phyloP scores from a whole-genome alignment of 331 rosid species.

The Rosa hybrid region DNA sequence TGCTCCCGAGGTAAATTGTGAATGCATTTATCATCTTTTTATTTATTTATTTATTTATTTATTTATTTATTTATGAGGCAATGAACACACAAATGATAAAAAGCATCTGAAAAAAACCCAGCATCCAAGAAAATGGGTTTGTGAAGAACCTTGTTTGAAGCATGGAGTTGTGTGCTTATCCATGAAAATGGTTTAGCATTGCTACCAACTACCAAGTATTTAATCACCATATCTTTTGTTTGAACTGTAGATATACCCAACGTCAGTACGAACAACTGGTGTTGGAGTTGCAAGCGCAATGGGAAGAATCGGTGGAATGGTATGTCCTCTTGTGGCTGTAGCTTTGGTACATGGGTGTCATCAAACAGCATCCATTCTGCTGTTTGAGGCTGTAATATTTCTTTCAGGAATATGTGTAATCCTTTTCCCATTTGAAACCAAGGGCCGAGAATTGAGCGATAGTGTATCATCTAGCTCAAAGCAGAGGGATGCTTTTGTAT shows the following conservation, averaged over 20 bases:
- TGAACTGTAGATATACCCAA: conserved; percentile 78
- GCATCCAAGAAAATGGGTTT: not conserved
- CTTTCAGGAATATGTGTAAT: conserved; percentile 77
- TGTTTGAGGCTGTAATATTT: conserved; percentile 68
- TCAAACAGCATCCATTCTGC: conserved; percentile 69
- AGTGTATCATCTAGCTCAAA: conserved; percentile 35
- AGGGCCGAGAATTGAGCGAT: conserved; percentile 71
- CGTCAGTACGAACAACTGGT: conserved; percentile 85
- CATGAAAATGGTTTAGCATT: not conserved
- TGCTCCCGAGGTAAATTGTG: conserved; percentile 89
- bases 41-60: too few species aligned
- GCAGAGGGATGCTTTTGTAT: conserved; percentile 1
- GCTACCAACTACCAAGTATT: not conserved
- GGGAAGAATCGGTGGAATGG: conserved; percentile 91
- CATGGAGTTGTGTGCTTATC: not conserved
- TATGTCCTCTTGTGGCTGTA: conserved; percentile 89
- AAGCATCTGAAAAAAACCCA: not conserved
- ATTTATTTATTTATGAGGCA: not conserved
- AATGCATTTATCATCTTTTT: not conserved
- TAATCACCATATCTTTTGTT: not conserved
- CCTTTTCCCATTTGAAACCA: conserved; percentile 85
- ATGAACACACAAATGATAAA: not conserved
- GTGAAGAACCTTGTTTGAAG: not conserved
- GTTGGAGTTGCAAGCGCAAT: conserved; percentile 89
- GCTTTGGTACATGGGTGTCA: conserved; percentile 85